phyloP scores from a whole-genome alignment of 805 yeast genomes.

The Wickerhamomyces canadensis region DNA sequence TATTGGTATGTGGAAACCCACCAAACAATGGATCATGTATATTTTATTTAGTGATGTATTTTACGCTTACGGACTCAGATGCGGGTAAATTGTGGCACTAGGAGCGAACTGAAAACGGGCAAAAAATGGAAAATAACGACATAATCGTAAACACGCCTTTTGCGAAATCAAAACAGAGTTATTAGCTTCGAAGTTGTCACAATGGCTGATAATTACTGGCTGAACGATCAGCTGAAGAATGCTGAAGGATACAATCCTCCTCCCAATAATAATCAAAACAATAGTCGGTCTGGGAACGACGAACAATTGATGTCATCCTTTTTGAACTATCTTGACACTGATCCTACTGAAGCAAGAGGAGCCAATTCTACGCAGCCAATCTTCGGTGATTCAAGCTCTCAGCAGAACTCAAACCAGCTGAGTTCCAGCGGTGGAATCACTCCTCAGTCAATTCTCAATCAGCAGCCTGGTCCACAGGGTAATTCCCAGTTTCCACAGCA shows the following conservation, averaged over 20 bases:
- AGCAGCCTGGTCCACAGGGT: conserved; percentile 4
- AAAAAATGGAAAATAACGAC: too few species aligned
- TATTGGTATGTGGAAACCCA: too few species aligned
- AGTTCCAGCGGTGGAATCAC: conserved; percentile 11
- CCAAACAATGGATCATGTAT: too few species aligned
- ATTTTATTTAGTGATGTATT: too few species aligned
- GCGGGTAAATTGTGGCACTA: background rate
- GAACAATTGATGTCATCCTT: conserved; percentile 50
- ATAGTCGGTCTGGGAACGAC: too few species aligned
- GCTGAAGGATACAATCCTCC: conserved; percentile 17
- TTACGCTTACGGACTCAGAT: conserved; percentile 1
- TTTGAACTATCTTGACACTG: conserved; percentile 41
- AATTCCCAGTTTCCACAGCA: conserved; percentile 7
- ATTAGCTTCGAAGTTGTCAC: background rate
- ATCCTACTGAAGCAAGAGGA: conserved; percentile 4
- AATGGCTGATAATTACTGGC: conserved; percentile 25
- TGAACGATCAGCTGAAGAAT: conserved; percentile 21
- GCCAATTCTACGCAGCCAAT: background rate
- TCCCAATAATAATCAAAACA: conserved; percentile 5
- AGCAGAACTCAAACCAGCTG: background rate
- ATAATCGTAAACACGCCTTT: too few species aligned
- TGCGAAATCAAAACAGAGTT: background rate
- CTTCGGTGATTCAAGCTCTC: background rate
- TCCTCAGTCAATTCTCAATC: conserved; percentile 18
- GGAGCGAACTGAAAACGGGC: too few species aligned